Evolutionary conservation across 768 basidiomycete species (phyloP).

Genomic region (Tylopilus sp.): DNA sequence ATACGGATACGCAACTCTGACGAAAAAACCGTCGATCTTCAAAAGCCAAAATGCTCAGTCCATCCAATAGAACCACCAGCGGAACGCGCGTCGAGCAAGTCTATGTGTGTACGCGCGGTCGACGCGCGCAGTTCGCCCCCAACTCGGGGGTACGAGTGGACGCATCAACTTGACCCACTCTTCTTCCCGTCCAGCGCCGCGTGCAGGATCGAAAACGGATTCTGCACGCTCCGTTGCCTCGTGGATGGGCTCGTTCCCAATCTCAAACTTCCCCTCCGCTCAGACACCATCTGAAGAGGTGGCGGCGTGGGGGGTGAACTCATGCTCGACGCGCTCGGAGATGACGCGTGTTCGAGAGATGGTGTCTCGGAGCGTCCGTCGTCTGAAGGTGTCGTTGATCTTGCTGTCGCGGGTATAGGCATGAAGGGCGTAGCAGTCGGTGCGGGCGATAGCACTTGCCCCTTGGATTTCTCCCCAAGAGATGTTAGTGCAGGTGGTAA

Average conservation of each 20-base stretch:
- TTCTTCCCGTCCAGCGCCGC: conserved; percentile 28
- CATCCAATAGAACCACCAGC: neutral
- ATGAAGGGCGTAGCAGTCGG: neutral
- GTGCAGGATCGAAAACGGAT: conserved; percentile 26
- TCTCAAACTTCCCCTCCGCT: conserved; percentile 13
- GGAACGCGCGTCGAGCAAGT: neutral
- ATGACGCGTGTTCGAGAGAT: conserved; percentile 23
- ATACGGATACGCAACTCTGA: neutral
- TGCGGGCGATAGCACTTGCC: conserved; percentile 1
- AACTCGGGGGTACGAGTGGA: neutral
- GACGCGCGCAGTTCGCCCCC: too few species aligned
- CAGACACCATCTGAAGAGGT: conserved; percentile 19
- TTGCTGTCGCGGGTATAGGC: neutral
- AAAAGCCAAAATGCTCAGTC: too few species aligned
- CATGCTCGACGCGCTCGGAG: conserved; percentile 22
- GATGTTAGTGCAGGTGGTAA: conserved; percentile 17
- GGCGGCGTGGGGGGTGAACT: conserved; percentile 25
- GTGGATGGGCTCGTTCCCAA: conserved; percentile 22
- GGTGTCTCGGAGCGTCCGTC: conserved; percentile 26
- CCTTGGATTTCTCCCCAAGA: conserved; percentile 25
- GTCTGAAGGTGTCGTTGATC: conserved; percentile 34
- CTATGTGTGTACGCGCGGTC: neutral
- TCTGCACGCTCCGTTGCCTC: conserved; percentile 22
- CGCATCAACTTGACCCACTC: conserved; percentile 11
- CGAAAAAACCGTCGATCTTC: neutral